These are phyloP conservation scores for Vigna trinervia DNA, from an alignment of 306 rosid species.

Conservation along the genomic window DNA sequence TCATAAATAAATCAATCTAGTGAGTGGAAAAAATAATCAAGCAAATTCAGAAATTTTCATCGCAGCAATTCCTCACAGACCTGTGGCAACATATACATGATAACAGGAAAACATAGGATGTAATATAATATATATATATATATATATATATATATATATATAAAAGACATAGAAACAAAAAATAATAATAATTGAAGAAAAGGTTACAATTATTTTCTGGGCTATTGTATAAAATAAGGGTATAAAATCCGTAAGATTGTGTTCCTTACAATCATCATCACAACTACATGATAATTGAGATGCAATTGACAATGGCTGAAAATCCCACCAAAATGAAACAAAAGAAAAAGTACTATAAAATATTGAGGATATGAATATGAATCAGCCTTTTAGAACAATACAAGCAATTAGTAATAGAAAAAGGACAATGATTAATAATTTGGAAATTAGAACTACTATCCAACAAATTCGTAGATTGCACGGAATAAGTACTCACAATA, in stretches of 20 bases:
- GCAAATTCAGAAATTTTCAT: too few relatives aligned
- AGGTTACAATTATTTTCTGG: constrained; percentile 32
- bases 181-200: constrained; percentile 26
- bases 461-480: constrained; percentile 33
- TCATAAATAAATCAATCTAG: too few relatives aligned
- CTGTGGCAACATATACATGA: constrained; percentile 10
- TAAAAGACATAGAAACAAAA: constrained; percentile 11
- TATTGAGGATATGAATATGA: constrained; percentile 13
- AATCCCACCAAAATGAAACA: constrained; percentile 28
- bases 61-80: too few relatives aligned
- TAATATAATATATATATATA: neutral
- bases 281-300: neutral
- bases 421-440: constrained; percentile 22
- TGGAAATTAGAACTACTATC: constrained; percentile 36
- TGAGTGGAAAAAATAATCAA: too few relatives aligned
- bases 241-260: neutral
- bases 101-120: constrained; percentile 1
- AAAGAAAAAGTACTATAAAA: constrained; percentile 6
- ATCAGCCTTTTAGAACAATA: neutral
- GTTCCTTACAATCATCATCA: constrained; percentile 5
- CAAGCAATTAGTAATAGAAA: constrained; percentile 20
- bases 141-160: neutral
- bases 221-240: neutral
- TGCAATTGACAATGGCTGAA: constrained; percentile 6
- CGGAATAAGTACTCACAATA: constrained; percentile 14